These are phyloP conservation scores for Arabis hirsuta DNA, from an alignment of 345 rosid genomes.

Conservation along the genomic window DNA sequence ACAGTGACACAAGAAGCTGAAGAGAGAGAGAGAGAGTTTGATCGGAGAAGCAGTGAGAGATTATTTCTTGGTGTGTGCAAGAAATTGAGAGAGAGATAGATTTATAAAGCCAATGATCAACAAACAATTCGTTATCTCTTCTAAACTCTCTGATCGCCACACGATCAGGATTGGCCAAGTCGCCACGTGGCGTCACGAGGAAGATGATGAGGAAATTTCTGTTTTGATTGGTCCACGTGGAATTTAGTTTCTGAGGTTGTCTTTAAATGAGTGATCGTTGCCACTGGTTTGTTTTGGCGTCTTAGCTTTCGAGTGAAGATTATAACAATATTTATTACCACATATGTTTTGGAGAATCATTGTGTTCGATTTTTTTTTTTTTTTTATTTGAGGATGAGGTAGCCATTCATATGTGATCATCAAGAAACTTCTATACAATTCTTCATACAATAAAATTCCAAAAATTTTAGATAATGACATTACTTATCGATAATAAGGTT, in stretches of 20 bases:
- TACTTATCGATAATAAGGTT: slow-evolving; percentile 13
- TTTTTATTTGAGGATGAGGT: slow-evolving; percentile 28
- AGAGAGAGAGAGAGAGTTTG: slow-evolving; percentile 31
- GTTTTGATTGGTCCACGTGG: slow-evolving; percentile 45
- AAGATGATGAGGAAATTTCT: slow-evolving; percentile 28
- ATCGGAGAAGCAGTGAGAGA: slow-evolving; percentile 25
- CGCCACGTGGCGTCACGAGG: slow-evolving; percentile 34
- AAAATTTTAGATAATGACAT: slow-evolving; percentile 25
- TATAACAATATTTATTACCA: slow-evolving; percentile 37
- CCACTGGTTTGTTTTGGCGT: slow-evolving; percentile 32
- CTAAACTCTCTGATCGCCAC: slow-evolving; percentile 36
- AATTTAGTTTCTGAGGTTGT: slow-evolving; percentile 30
- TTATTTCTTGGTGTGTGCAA: slow-evolving; percentile 28
- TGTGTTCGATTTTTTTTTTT: slow-evolving; percentile 15
- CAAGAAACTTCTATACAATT: slow-evolving; percentile 38
- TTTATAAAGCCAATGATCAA: slow-evolving; percentile 39
- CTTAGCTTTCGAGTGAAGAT: slow-evolving; percentile 33
- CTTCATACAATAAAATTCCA: slow-evolving; percentile 34
- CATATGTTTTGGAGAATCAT: slow-evolving; percentile 29
- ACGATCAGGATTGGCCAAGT: slow-evolving; percentile 39
- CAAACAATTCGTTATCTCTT: slow-evolving; percentile 45
- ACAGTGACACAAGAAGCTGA: slow-evolving; percentile 27
- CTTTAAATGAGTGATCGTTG: slow-evolving; percentile 15
- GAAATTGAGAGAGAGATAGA: slow-evolving; percentile 18
- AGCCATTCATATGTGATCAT: slow-evolving; percentile 40